These are phyloP conservation scores for Capsaspora owczarzaki DNA, from an alignment of 78 protist genomes.

Conservation along the genomic window DNA sequence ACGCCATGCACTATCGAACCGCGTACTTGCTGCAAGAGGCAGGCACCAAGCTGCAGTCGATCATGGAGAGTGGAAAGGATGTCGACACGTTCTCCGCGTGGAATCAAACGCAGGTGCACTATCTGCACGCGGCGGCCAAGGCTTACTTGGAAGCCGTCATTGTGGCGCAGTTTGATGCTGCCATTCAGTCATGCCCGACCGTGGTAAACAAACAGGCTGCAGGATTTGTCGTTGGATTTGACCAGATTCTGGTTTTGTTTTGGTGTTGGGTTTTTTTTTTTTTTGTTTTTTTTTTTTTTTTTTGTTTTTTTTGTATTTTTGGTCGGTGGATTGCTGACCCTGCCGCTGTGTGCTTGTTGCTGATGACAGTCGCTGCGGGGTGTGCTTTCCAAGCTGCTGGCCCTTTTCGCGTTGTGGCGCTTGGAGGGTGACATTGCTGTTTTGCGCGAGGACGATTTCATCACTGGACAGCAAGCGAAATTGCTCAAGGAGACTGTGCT, in stretches of 20 bases:
- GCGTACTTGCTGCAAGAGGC: neutral
- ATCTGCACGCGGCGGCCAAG: neutral
- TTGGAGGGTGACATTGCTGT: neutral
- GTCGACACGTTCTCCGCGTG: neutral
- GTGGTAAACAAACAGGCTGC: no score
- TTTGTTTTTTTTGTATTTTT: no score
- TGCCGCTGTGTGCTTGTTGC: no score
- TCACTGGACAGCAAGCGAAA: neutral
- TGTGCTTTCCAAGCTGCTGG: neutral
- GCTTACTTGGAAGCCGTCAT: neutral
- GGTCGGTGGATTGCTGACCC: no score
- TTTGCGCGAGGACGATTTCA: neutral
- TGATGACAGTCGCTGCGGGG: no score
- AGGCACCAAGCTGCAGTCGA: neutral
- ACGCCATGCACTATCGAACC: neutral
- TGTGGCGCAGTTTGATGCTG: neutral
- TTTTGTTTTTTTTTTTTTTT: no score
- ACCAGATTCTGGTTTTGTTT: no score
- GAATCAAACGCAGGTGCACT: neutral
- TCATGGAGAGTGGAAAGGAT: neutral
- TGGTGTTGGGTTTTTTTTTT: no score
- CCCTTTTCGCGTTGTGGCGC: neutral
- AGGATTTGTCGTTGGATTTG: no score
- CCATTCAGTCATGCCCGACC: neutral
- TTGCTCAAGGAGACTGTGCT: neutral